Evolutionary conservation across 169 alveolate genomes (phyloP), one percentile per base, ranked within the genome.

Genomic region (Cryptosporidium meleagridis): DNA sequence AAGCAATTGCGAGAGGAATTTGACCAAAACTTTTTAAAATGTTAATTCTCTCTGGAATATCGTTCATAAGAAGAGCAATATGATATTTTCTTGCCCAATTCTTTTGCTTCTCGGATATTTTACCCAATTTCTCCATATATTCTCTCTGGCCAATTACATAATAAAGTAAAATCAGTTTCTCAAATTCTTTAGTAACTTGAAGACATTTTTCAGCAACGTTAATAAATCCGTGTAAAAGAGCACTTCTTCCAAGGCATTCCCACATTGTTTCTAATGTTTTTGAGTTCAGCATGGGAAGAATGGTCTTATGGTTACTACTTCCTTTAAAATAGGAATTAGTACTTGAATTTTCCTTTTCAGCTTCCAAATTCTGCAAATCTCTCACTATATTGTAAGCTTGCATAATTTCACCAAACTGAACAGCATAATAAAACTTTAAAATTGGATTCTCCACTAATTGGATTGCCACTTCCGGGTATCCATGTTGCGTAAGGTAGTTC

Each of bases 301-400:
- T 80, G 16, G 89, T 65, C 44, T 65, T 80, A 26, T 80, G 89
- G 70, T 44, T 62, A 0, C 80, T 4, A 48, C 45, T 65, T 26
- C 23, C 68, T 39, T 18, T 33, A 14, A 70, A 21, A 10, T 45
- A 5, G 51, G 31, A 16, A 31, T 37, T 37, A 5, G 69, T 41
- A 3, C 51, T 29, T 8, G 41, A 26, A 21, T 69, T 85, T 59
- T 75, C 92, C 26, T 70, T 85, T 61, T 65, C 87, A 52, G 48
- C 53, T 18, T 92, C 94, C 21, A 85, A 80, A 37, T 87, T 94
- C 70, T 94, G 93, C 12, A 93, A 41, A 9, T 93, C 95, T 45
- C 89, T 75, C n/a, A 94, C 94, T 21, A 91, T 92, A 41, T 93
- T 85, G 51, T 85, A 93, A 1, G 97, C 96, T n/a, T 91, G 92